Evolutionary conservation across 441 rosid genomes (phyloP).

Genomic region (Populus trichocarpa): DNA sequence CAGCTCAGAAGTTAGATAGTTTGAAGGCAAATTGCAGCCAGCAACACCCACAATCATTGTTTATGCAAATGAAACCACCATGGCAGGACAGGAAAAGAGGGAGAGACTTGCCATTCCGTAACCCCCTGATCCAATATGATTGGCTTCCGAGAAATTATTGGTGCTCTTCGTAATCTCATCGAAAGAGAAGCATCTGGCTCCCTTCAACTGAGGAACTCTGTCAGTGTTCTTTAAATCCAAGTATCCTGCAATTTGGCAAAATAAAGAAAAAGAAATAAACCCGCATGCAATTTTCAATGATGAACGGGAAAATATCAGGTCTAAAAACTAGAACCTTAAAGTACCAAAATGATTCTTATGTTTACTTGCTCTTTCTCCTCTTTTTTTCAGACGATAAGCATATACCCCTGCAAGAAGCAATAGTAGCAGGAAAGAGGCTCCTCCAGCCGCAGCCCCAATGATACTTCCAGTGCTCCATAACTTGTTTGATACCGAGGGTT

Average conservation of each 20-base stretch:
- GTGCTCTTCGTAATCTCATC: slow-evolving; percentile 66
- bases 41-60: too few relatives aligned
- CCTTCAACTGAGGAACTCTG: slow-evolving; percentile 63
- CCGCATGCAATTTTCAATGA: neutral
- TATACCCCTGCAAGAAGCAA: slow-evolving; percentile 59
- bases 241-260: slow-evolving; percentile 28
- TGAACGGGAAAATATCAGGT: neutral
- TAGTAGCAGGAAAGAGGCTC: slow-evolving; percentile 39
- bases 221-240: slow-evolving; percentile 55
- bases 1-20: too few relatives aligned
- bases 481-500: slow-evolving; percentile 21
- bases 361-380: slow-evolving; percentile 54
- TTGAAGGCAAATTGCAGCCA: too few relatives aligned
- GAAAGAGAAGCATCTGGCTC: slow-evolving; percentile 64
- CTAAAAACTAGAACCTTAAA: neutral
- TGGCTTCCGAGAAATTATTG: slow-evolving; percentile 56
- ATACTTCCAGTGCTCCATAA: slow-evolving; percentile 36
- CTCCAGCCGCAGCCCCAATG: slow-evolving; percentile 58
- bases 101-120: slow-evolving; percentile 66
- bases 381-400: slow-evolving; percentile 57
- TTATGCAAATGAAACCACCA: neutral
- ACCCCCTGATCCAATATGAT: slow-evolving; percentile 69
- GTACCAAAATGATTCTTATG: slow-evolving; percentile 67
- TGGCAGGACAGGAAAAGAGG: neutral
- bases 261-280: slow-evolving; percentile 9